phyloP scores from a whole-genome alignment of 148 eudicot genomes.

The Nepenthes mirabilis region DNA sequence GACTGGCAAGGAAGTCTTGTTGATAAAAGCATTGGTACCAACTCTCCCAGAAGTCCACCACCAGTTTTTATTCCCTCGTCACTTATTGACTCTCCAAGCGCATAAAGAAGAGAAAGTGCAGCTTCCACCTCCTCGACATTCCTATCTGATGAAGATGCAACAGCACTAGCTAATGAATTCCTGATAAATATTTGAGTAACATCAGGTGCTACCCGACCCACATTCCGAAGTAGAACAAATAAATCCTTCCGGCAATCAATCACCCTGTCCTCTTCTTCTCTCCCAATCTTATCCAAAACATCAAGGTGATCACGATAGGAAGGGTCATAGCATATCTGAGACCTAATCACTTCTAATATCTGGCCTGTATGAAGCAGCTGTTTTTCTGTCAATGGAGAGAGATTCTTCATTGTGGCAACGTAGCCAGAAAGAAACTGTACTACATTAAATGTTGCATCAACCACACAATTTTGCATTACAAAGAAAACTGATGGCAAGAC shows the following conservation, averaged over 20 bases:
- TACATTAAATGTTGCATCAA: conserved; percentile 55
- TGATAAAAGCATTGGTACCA: conserved; percentile 82
- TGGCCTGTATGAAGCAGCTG: conserved; percentile 69
- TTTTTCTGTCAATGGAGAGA: conserved; percentile 50
- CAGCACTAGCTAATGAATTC: conserved; percentile 58
- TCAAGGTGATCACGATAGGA: conserved; percentile 65
- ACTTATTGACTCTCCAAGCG: conserved; percentile 77
- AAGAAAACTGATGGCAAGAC: conserved; percentile 84
- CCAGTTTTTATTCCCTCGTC: conserved; percentile 70
- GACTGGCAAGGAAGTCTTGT: conserved; percentile 84
- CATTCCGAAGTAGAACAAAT: conserved; percentile 63
- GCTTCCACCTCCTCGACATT: conserved; percentile 96
- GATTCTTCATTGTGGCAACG: conserved; percentile 75
- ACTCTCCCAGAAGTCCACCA: conserved; percentile 58
- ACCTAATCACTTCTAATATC: conserved; percentile 74
- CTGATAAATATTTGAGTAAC: conserved; percentile 67
- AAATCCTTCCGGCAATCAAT: conserved; percentile 77
- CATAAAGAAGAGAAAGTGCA: conserved; percentile 75
- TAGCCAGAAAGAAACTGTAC: conserved; percentile 81
- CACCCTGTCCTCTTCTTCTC: conserved; percentile 94
- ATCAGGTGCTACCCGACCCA: conserved; percentile 89
- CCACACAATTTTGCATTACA: conserved; percentile 59
- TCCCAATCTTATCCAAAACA: conserved; percentile 66
- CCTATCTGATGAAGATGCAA: conserved; percentile 46
- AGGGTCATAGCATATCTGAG: conserved; percentile 73